A percentile compares a stretch with the other conserved stretches of the same genome.
These are phyloP conservation scores for Dichomitus squalens DNA, from an alignment of 1,284 basidiomycete species.

Conservation along the genomic window DNA sequence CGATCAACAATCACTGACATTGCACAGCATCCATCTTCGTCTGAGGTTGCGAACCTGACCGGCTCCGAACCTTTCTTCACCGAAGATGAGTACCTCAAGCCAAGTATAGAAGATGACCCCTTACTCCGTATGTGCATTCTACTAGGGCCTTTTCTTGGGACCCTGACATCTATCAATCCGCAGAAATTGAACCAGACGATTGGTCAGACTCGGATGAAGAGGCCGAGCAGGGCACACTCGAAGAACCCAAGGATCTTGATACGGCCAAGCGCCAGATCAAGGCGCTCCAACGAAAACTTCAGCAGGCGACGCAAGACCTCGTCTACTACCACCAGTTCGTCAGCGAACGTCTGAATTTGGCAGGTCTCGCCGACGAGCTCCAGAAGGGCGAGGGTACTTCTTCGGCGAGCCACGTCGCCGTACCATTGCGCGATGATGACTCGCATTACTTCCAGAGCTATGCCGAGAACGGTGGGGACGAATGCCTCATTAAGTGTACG, in stretches of 20 bases:
- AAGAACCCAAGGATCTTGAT: constrained; percentile 33
- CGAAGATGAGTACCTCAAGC: constrained; percentile 79
- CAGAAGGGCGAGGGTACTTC: constrained; percentile 40
- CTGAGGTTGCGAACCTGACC: constrained; percentile 48
- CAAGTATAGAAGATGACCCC: constrained; percentile 82
- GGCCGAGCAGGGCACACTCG: constrained; percentile 18
- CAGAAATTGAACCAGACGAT: constrained; percentile 65
- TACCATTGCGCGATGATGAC: constrained; percentile 73
- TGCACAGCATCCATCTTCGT: constrained; percentile 52
- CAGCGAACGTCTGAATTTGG: constrained; percentile 49
- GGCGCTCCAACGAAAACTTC: constrained; percentile 55
- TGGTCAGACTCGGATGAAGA: constrained; percentile 77
- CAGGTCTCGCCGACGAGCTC: constrained; percentile 44
- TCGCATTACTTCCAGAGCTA: constrained; percentile 95
- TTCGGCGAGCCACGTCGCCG: constrained; percentile 28
- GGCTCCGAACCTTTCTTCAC: constrained; percentile 65
- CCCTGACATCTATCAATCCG: background rate
- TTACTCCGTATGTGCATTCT: constrained; percentile 84
- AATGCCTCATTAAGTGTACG: background rate
- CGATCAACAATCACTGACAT: constrained; percentile 4
- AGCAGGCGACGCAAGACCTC: constrained; percentile 54
- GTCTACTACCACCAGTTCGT: constrained; percentile 62
- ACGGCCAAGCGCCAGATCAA: constrained; percentile 49
- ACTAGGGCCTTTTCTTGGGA: too few species aligned
- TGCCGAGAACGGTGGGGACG: constrained; percentile 77